Conservation (phyloP, 2,329 filamentous ascomycete genomes). For the Volutella citrinella region DNA sequence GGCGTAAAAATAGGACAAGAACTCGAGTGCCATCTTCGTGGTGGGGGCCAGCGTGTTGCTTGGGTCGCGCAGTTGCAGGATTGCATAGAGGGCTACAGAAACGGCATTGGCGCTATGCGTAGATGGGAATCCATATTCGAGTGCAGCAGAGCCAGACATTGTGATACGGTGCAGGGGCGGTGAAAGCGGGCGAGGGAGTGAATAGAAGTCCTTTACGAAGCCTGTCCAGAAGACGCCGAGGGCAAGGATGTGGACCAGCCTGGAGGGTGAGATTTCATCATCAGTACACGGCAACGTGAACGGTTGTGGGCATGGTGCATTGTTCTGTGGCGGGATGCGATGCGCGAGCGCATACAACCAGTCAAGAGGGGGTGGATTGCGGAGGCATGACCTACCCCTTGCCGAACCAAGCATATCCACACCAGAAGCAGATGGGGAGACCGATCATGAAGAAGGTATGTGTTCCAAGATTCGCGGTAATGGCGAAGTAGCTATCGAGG, state of each 20-base stretch:
- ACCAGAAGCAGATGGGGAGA: conserved; percentile 95
- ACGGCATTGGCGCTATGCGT: conserved; percentile 97
- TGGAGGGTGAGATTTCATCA: conserved; percentile 33
- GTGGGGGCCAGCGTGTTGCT: conserved; percentile 59
- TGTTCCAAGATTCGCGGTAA: conserved; percentile 92
- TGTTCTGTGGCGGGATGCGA: neutral
- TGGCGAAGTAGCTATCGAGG: conserved; percentile 94
- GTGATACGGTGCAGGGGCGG: conserved; percentile 92
- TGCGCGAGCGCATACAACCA: too few species aligned
- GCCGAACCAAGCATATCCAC: conserved; percentile 78
- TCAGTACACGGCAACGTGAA: too few species aligned
- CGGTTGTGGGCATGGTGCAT: conserved; percentile 17
- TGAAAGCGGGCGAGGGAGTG: conserved; percentile 85
- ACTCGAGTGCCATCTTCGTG: conserved; percentile 61
- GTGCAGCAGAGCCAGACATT: conserved; percentile 91
- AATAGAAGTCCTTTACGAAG: conserved; percentile 91
- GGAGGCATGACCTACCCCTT: conserved; percentile 65
- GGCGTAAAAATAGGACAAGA: conserved; percentile 77
- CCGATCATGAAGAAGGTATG: conserved; percentile 99
- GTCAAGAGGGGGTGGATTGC: neutral
- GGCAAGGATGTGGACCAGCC: conserved; percentile 72
- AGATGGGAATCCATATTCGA: conserved; percentile 96
- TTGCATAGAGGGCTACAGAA: conserved; percentile 82
- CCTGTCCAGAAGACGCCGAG: conserved; percentile 83
- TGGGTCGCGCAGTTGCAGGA: conserved; percentile 66